Percentiles rank a stretch among this genome's conserved stretches.
These are phyloP conservation scores for Phytomonas serpens DNA, from an alignment of 208 protist genomes.

Conservation along the genomic window DNA sequence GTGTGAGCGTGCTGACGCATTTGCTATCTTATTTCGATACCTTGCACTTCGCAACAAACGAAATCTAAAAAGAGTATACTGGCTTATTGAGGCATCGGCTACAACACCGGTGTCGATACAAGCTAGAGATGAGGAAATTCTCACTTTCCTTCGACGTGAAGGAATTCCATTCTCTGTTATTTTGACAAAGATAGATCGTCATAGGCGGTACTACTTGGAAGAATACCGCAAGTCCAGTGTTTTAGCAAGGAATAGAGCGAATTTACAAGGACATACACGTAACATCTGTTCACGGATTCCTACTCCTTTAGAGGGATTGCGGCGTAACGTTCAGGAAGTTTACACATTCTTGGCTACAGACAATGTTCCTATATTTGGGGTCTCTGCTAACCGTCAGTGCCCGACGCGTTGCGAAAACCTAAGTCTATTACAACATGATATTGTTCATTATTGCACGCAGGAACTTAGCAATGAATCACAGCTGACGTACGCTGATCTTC, in stretches of 20 bases:
- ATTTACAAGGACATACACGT: background rate
- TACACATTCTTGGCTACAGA: constrained; percentile 63
- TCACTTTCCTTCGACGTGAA: constrained; percentile 58
- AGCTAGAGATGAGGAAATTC: constrained; percentile 70
- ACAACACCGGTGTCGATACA: constrained; percentile 35
- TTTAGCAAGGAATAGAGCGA: constrained; percentile 19
- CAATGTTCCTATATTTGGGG: constrained; percentile 58
- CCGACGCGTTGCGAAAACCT: constrained; percentile 59
- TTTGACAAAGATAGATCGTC: constrained; percentile 77
- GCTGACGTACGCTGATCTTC: constrained; percentile 48
- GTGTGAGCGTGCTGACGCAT: constrained; percentile 52
- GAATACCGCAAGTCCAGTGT: constrained; percentile 15
- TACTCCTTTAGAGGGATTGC: constrained; percentile 30
- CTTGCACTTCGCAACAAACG: constrained; percentile 61
- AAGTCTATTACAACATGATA: constrained; percentile 64
- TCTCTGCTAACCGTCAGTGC: constrained; percentile 41
- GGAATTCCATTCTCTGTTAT: constrained; percentile 76
- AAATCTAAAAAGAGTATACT: constrained; percentile 81
- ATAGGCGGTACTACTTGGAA: constrained; percentile 34
- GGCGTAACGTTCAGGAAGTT: constrained; percentile 46
- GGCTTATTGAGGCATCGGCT: constrained; percentile 64
- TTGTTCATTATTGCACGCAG: constrained; percentile 62
- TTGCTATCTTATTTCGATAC: constrained; percentile 81
- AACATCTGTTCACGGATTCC: background rate
- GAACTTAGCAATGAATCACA: constrained; percentile 34